These are phyloP conservation scores for Scorias spongiosa DNA, from an alignment of 2,329 filamentous ascomycete species.

Conservation along the genomic window DNA sequence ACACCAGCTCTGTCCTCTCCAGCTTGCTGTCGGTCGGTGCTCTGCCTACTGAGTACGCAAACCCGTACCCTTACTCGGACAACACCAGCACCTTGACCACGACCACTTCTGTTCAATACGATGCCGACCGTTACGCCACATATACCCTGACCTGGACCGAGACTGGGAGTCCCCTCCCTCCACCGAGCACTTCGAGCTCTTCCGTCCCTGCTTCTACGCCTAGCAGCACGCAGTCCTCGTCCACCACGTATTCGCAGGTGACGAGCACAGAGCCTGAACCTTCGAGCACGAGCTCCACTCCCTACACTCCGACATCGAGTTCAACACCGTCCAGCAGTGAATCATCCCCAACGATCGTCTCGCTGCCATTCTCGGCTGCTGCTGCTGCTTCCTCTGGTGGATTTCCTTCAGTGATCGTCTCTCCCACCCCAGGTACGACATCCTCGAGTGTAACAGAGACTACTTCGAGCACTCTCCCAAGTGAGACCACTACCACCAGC, in stretches of 20 bases:
- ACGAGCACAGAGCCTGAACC: too few species aligned
- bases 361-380: too few species aligned
- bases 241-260: too few species aligned
- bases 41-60: background rate
- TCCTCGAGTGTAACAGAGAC: too few species aligned
- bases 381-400: too few species aligned
- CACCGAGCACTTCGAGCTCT: constrained; percentile 3
- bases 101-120: background rate
- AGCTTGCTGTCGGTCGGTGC: background rate
- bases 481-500: background rate
- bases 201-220: constrained; percentile 4
- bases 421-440: too few species aligned
- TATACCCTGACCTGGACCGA: constrained; percentile 8
- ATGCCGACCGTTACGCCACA: background rate
- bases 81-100: background rate
- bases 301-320: too few species aligned
- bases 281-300: too few species aligned
- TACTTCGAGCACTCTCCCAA: too few species aligned
- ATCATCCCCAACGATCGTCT: background rate
- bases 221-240: constrained; percentile 2
- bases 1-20: background rate
- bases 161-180: constrained; percentile 1
- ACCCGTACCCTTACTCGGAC: background rate
- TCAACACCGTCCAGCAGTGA: background rate
- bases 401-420: too few species aligned